Conservation (phyloP, 1,284 basidiomycete genomes). For the Rhodotorula sp. region DNA sequence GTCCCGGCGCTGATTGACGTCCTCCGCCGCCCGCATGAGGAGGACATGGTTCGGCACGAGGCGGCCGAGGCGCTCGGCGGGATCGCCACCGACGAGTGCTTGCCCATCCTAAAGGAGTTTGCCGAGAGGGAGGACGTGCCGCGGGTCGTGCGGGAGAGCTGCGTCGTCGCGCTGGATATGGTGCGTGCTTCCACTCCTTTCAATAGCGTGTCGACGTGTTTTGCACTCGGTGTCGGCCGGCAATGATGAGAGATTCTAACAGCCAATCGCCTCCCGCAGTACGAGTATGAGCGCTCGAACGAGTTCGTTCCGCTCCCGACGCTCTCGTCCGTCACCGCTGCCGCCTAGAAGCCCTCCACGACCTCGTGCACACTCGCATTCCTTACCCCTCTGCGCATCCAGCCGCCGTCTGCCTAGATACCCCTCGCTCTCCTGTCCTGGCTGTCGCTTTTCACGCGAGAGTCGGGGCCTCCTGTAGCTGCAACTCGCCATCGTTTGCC, state of each 20-base stretch:
- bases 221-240: too few relatives aligned
- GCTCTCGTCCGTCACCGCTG: slow-evolving; percentile 7
- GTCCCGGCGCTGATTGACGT: slow-evolving; percentile 82
- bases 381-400: background rate
- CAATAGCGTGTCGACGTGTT: too few relatives aligned
- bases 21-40: slow-evolving; percentile 71
- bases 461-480: background rate
- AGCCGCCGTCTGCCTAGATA: background rate
- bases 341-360: background rate
- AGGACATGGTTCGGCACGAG: slow-evolving; percentile 98
- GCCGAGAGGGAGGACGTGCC: slow-evolving; percentile 75
- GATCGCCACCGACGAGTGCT: slow-evolving; percentile 85
- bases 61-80: slow-evolving; percentile 97
- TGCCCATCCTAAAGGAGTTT: slow-evolving; percentile 85
- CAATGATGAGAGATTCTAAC: background rate
- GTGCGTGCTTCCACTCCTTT: slow-evolving; percentile 35
- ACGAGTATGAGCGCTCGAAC: slow-evolving; percentile 72
- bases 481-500: background rate
- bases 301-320: slow-evolving; percentile 60
- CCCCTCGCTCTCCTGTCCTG: background rate
- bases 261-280: slow-evolving; percentile 55
- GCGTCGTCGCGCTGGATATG: slow-evolving; percentile 96
- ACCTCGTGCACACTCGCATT: background rate
- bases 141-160: slow-evolving; percentile 89
- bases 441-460: background rate